phyloP scores from a whole-genome alignment of 2,329 filamentous ascomycete genomes.

The Fonsecaea monophora region DNA sequence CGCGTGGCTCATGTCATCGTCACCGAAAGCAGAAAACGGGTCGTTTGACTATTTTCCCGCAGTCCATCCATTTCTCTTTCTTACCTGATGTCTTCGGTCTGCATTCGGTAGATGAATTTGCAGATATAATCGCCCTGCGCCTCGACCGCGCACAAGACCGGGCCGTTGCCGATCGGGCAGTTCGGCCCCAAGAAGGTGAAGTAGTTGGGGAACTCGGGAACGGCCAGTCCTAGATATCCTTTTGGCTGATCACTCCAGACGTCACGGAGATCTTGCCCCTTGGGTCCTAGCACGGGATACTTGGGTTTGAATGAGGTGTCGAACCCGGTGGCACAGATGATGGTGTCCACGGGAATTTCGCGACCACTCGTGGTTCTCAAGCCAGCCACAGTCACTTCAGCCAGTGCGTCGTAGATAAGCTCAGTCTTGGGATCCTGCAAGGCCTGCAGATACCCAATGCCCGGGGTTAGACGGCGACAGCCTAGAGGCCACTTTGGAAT shows the following conservation, averaged over 20 bases:
- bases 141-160: slow-evolving; percentile 44
- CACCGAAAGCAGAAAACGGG: too few species aligned
- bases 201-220: slow-evolving; percentile 53
- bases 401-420: slow-evolving; percentile 48
- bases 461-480: slow-evolving; percentile 52
- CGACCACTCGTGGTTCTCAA: slow-evolving; percentile 50
- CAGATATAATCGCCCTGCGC: slow-evolving; percentile 47
- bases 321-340: slow-evolving; percentile 46
- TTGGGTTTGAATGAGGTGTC: slow-evolving; percentile 30
- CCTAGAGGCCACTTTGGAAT: slow-evolving; percentile 55
- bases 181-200: slow-evolving; percentile 44
- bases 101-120: slow-evolving; percentile 46
- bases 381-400: slow-evolving; percentile 48
- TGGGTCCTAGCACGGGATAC: too few species aligned
- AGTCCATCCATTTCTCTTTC: too few species aligned
- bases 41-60: too few species aligned
- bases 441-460: slow-evolving; percentile 52
- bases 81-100: slow-evolving; percentile 44
- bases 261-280: too few species aligned
- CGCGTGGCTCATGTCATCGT: too few species aligned
- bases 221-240: slow-evolving; percentile 54
- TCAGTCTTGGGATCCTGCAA: slow-evolving; percentile 49
- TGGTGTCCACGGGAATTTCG: slow-evolving; percentile 44
- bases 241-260: slow-evolving; percentile 44
- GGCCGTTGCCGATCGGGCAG: slow-evolving; percentile 41